A percentile compares a stretch with the other conserved stretches of the same genome.
These are phyloP conservation scores for Trichoderma brevicompactum DNA, from an alignment of 2,329 filamentous ascomycete species.

Conservation along the genomic window DNA sequence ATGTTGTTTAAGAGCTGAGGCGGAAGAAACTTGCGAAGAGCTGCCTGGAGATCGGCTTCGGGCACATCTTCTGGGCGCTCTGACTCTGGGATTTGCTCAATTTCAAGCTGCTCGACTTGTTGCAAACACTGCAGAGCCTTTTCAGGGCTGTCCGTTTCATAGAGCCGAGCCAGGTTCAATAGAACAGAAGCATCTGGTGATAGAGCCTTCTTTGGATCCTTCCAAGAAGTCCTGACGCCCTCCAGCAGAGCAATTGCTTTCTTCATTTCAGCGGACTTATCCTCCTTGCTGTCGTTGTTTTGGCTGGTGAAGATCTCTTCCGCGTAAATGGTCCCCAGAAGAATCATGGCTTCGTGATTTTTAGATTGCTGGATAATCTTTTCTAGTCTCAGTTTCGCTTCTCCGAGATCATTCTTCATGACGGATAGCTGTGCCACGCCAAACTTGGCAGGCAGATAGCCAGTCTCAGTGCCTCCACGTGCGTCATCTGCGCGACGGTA, in stretches of 20 bases:
- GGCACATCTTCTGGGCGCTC: conserved; percentile 64
- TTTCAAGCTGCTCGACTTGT: conserved; percentile 88
- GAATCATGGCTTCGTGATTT: conserved; percentile 84
- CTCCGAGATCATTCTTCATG: conserved; percentile 80
- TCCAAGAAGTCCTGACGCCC: conserved; percentile 84
- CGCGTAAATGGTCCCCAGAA: conserved; percentile 89
- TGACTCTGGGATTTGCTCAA: conserved; percentile 74
- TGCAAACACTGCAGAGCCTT: conserved; percentile 90
- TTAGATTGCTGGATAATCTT: conserved; percentile 90
- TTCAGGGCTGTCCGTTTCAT: conserved; percentile 83
- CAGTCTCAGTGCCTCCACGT: conserved; percentile 85
- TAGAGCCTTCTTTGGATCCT: conserved; percentile 84
- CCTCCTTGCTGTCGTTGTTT: conserved; percentile 73
- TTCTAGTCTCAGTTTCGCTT: conserved; percentile 90
- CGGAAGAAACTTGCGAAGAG: conserved; percentile 76
- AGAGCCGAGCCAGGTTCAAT: conserved; percentile 87
- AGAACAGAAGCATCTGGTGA: conserved; percentile 83
- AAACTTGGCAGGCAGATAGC: conserved; percentile 93
- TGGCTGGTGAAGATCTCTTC: conserved; percentile 90
- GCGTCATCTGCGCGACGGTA: conserved; percentile 92
- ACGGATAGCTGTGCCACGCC: conserved; percentile 89
- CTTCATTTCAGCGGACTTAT: conserved; percentile 81
- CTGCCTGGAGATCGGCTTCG: conserved; percentile 61
- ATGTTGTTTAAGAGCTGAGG: conserved; percentile 97
- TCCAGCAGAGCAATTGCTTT: conserved; percentile 88